Percentiles rank a stretch among this genome's conserved stretches.
These are phyloP conservation scores for Fraxinus quadrangulata DNA, from an alignment of 257 asterid species.

Conservation along the genomic window DNA sequence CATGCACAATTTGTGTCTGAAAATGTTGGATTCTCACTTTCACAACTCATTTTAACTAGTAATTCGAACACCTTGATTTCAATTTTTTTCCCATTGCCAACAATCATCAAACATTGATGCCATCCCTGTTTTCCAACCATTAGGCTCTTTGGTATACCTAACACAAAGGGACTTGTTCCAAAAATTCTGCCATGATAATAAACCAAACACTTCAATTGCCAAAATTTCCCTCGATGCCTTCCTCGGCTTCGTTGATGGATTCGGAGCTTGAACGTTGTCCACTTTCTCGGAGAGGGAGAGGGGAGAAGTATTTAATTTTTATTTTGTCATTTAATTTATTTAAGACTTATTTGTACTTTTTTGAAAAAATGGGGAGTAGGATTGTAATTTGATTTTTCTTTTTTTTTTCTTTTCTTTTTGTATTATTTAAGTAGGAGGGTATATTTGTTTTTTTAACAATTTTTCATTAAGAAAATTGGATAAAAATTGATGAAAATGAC, in stretches of 20 bases:
- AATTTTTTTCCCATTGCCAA: constrained; percentile 64
- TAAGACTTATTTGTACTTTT: too few species aligned
- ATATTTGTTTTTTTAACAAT: too few species aligned
- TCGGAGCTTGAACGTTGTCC: constrained; percentile 58
- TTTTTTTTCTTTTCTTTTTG: too few species aligned
- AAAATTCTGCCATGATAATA: constrained; percentile 50
- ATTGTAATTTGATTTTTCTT: too few species aligned
- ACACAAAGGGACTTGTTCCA: constrained; percentile 69
- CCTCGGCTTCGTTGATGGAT: constrained; percentile 26
- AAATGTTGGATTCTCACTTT: constrained; percentile 55
- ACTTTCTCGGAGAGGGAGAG: constrained; percentile 44
- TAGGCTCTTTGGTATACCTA: constrained; percentile 67
- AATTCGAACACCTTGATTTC: constrained; percentile 76
- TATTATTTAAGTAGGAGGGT: too few species aligned
- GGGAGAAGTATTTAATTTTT: too few species aligned
- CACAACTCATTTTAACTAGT: constrained; percentile 62
- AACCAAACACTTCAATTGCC: constrained; percentile 20
- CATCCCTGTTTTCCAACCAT: constrained; percentile 39
- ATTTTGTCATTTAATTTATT: too few species aligned
- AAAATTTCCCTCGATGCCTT: constrained; percentile 28
- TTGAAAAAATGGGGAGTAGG: too few species aligned
- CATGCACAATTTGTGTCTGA: constrained; percentile 20
- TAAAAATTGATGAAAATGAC: too few species aligned
- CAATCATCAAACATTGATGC: constrained; percentile 18
- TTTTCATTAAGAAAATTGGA: too few species aligned